phyloP scores from a whole-genome alignment of 495 filamentous ascomycete species.

The Lentithecium fluviatile region DNA sequence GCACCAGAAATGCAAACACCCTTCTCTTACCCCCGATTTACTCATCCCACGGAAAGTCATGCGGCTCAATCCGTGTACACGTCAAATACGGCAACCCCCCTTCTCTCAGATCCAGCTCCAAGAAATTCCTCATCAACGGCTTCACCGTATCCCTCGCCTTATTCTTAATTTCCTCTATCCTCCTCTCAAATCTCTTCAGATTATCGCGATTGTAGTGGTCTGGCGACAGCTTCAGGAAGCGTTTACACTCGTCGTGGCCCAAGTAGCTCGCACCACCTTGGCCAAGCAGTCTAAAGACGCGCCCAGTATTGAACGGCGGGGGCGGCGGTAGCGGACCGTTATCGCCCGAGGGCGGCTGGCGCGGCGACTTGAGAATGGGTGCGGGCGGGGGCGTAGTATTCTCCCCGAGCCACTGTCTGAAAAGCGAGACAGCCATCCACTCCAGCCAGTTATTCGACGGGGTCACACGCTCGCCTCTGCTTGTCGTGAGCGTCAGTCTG shows the following conservation, averaged over 20 bases:
- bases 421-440: conserved; percentile 82
- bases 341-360: conserved; percentile 16
- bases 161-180: conserved; percentile 82
- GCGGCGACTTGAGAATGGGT: conserved; percentile 39
- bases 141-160: conserved; percentile 79
- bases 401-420: conserved; percentile 87
- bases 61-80: conserved; percentile 72
- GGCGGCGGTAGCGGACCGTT: conserved; percentile 23
- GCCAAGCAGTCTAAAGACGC: conserved; percentile 71
- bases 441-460: conserved; percentile 77
- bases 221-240: conserved; percentile 73
- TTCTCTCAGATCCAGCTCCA: conserved; percentile 66
- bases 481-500: conserved; percentile 74
- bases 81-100: conserved; percentile 69
- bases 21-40: conserved; percentile 11
- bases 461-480: conserved; percentile 73
- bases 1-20: background rate
- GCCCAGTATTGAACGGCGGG: conserved; percentile 55
- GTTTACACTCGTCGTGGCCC: conserved; percentile 80
- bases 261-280: conserved; percentile 64
- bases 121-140: conserved; percentile 77
- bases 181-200: conserved; percentile 75
- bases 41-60: conserved; percentile 75
- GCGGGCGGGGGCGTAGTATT: conserved; percentile 70
- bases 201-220: conserved; percentile 72